phyloP scores from a whole-genome alignment of 2,329 filamentous ascomycete genomes.

The Pseudogymnoascus destructans region DNA sequence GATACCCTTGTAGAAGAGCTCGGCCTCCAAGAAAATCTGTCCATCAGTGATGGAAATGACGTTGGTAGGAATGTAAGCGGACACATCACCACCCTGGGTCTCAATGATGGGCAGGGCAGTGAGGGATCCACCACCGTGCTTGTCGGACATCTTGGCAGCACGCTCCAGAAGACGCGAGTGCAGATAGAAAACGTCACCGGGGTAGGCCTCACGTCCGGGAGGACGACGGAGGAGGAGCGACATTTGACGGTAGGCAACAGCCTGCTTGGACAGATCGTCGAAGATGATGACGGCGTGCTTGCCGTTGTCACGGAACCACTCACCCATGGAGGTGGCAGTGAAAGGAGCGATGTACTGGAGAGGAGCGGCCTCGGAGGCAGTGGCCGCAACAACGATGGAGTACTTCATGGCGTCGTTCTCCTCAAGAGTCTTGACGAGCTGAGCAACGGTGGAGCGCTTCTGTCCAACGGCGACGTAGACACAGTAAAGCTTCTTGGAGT shows the following conservation, averaged over 20 bases:
- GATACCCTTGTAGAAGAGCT: slow-evolving; percentile 99
- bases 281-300: slow-evolving; percentile 83
- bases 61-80: slow-evolving; percentile 99
- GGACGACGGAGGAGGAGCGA: slow-evolving; percentile 94
- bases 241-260: slow-evolving; percentile 97
- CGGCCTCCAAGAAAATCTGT: slow-evolving; percentile 98
- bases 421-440: slow-evolving; percentile 99
- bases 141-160: slow-evolving; percentile 97
- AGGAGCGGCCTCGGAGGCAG: slow-evolving; percentile 90
- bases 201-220: slow-evolving; percentile 97
- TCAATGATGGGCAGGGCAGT: slow-evolving; percentile 97
- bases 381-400: slow-evolving; percentile 83
- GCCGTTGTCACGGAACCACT: slow-evolving; percentile 71
- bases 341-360: slow-evolving; percentile 92
- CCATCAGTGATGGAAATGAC: slow-evolving; percentile 99
- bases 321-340: slow-evolving; percentile 46
- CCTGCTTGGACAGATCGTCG: slow-evolving; percentile 96
- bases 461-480: slow-evolving; percentile 98
- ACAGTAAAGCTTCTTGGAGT: slow-evolving; percentile 98
- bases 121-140: slow-evolving; percentile 87
- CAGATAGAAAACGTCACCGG: slow-evolving; percentile 98
- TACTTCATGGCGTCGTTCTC: slow-evolving; percentile 99
- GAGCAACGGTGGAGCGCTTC: slow-evolving; percentile 98
- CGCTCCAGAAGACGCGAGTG: slow-evolving; percentile 99
- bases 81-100: slow-evolving; percentile 99